These are phyloP conservation scores for Rhizophagus sp. DNA, from an alignment of 192 early-diverging fungal species.

Conservation along the genomic window DNA sequence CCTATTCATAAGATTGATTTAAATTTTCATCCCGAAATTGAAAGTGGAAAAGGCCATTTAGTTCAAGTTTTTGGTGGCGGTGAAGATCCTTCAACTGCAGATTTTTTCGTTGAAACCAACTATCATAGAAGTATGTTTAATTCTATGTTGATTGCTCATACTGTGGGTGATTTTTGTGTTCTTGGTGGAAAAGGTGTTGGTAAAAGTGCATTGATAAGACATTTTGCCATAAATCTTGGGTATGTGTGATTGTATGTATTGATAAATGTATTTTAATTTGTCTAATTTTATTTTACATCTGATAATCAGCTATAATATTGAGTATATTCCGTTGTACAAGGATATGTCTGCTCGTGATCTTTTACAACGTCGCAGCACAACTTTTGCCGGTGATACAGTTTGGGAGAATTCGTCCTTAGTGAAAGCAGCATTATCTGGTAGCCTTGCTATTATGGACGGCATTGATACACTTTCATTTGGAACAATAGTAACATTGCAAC, in stretches of 20 bases:
- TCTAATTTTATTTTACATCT: conserved; percentile 36
- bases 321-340: conserved; percentile 72
- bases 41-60: conserved; percentile 13
- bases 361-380: conserved; percentile 73
- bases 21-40: conserved; percentile 27
- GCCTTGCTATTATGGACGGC: conserved; percentile 74
- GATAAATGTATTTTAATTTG: background rate
- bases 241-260: conserved; percentile 16
- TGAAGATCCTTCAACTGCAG: conserved; percentile 43
- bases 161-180: conserved; percentile 67
- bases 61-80: conserved; percentile 45
- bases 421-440: conserved; percentile 69
- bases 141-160: conserved; percentile 58
- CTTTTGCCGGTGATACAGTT: conserved; percentile 67
- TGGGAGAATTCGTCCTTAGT: conserved; percentile 77
- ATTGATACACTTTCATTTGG: conserved; percentile 72
- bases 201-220: conserved; percentile 66
- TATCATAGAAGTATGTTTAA: conserved; percentile 53
- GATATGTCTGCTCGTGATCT: conserved; percentile 84
- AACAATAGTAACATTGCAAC: conserved; percentile 65
- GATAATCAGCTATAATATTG: conserved; percentile 61
- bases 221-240: conserved; percentile 54
- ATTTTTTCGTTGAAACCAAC: conserved; percentile 61
- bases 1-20: conserved; percentile 39
- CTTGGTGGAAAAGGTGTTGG: conserved; percentile 75